Conservation (phyloP, 805 yeast genomes). For the Kluyveromyces wickerhamii region DNA sequence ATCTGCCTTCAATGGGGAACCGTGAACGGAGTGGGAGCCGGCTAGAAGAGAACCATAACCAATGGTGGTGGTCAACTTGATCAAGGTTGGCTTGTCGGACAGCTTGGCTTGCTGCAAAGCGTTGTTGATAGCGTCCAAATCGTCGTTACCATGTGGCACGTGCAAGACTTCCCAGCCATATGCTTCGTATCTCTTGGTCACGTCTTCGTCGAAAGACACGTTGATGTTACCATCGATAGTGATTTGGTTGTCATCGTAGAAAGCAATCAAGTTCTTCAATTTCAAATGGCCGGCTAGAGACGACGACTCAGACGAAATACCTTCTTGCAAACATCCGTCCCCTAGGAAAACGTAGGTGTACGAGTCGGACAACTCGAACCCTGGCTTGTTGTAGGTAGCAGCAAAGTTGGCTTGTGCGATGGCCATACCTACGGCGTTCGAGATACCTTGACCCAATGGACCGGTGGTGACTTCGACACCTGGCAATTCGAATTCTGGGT, state of each 20-base stretch:
- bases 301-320: slow-evolving; percentile 89
- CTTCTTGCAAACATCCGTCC: slow-evolving; percentile 98
- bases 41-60: slow-evolving; percentile 84
- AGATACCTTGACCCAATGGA: slow-evolving; percentile 97
- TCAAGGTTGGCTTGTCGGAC: slow-evolving; percentile 82
- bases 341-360: slow-evolving; percentile 79
- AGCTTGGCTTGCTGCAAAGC: slow-evolving; percentile 80
- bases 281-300: slow-evolving; percentile 95
- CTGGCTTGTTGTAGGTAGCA: slow-evolving; percentile 90
- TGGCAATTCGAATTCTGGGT: slow-evolving; percentile 87
- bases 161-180: slow-evolving; percentile 88
- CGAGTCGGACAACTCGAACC: slow-evolving; percentile 60
- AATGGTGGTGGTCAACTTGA: slow-evolving; percentile 82
- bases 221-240: slow-evolving; percentile 92
- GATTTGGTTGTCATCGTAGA: slow-evolving; percentile 95
- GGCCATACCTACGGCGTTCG: slow-evolving; percentile 94
- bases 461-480: slow-evolving; percentile 98
- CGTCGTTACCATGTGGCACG: slow-evolving; percentile 76
- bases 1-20: slow-evolving; percentile 90
- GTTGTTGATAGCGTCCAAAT: slow-evolving; percentile 56
- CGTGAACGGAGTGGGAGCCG: slow-evolving; percentile 93
- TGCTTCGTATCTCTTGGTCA: slow-evolving; percentile 71
- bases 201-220: slow-evolving; percentile 91
- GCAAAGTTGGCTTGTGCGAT: slow-evolving; percentile 89
- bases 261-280: slow-evolving; percentile 86